Evolutionary conservation across 2,329 filamentous ascomycete genomes (phyloP).

Genomic region (Rhexocercosporidium sp.): DNA sequence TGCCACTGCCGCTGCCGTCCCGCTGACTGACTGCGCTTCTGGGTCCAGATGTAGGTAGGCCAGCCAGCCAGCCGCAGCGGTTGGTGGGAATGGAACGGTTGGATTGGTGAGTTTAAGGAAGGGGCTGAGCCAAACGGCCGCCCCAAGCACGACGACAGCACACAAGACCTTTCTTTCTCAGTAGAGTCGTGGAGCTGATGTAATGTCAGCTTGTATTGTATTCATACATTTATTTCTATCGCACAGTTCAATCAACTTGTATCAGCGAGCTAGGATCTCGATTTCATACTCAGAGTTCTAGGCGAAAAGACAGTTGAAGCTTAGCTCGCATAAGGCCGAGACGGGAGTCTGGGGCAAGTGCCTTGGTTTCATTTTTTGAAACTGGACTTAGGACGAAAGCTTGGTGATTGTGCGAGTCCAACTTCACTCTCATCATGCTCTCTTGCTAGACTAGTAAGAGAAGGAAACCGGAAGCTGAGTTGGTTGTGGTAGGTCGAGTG

Average conservation of each 20-base stretch:
- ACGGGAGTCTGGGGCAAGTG: conserved; percentile 1
- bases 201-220: background rate
- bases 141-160: background rate
- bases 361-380: conserved; percentile 1
- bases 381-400: background rate
- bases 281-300: too few relatives aligned
- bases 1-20: background rate
- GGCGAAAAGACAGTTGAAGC: background rate
- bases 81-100: background rate
- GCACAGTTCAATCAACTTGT: background rate
- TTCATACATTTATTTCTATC: too few relatives aligned
- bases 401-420: background rate
- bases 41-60: background rate
- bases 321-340: background rate
- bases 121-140: background rate
- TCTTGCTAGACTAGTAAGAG: too few relatives aligned
- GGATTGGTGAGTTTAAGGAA: background rate
- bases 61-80: background rate
- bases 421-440: too few relatives aligned
- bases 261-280: too few relatives aligned
- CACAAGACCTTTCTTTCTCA: background rate
- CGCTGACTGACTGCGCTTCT: too few relatives aligned
- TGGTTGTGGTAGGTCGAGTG: too few relatives aligned
- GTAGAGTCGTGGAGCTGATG: background rate
- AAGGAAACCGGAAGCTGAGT: too few relatives aligned